Percentiles rank a stretch among this genome's conserved stretches.
Conservation (phyloP, 495 filamentous ascomycete species). For the Trichoderma asperelloides region DNA sequence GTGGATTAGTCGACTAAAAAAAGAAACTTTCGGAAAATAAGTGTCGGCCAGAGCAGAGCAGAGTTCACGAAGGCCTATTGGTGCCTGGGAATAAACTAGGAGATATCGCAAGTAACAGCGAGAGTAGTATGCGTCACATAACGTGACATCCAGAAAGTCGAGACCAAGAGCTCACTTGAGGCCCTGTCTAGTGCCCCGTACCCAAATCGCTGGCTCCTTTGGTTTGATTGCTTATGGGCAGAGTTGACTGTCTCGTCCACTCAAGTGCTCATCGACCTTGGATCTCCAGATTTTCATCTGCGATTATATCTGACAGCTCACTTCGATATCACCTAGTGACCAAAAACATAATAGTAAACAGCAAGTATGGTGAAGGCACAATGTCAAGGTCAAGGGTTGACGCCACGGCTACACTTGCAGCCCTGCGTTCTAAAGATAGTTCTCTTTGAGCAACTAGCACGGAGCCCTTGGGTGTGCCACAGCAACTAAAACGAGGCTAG, state of each 20-base stretch:
- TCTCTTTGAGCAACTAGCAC: not conserved
- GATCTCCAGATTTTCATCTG: not conserved
- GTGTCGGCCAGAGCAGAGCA: not conserved
- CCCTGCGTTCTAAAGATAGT: conserved; percentile 4
- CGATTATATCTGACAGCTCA: not conserved
- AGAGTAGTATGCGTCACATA: not conserved
- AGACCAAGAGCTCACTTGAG: not conserved
- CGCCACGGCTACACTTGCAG: conserved; percentile 3
- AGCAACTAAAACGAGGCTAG: not conserved
- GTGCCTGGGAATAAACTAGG: not conserved
- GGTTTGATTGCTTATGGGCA: not conserved
- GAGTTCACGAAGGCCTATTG: not conserved
- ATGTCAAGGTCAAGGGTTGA: not conserved
- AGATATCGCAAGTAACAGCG: not conserved
- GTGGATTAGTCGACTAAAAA: not conserved
- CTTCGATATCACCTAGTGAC: not conserved
- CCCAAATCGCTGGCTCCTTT: not conserved
- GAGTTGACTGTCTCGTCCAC: not conserved
- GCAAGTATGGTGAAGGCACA: not conserved
- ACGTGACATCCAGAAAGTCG: not conserved
- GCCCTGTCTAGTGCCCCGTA: not conserved
- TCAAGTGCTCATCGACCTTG: not conserved
- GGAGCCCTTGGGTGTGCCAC: not conserved
- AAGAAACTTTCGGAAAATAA: conserved; percentile 2
- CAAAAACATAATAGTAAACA: not conserved